phyloP scores from a whole-genome alignment of 495 filamentous ascomycete genomes.

The Penicillium diatomitis region DNA sequence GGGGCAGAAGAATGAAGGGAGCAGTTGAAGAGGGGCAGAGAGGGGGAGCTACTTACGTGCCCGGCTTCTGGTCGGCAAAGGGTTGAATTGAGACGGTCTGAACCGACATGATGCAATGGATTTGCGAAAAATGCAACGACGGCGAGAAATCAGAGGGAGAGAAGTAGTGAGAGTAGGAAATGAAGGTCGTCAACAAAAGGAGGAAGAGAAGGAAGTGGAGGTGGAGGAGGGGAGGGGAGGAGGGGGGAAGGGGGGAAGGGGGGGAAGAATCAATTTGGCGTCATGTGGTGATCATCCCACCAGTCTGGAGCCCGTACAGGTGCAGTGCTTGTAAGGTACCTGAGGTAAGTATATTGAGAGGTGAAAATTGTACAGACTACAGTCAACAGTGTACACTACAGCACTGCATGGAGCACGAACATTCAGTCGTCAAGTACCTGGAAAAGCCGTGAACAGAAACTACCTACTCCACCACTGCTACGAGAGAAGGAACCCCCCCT shows the following conservation, averaged over 20 bases:
- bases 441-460: too few relatives aligned
- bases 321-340: too few relatives aligned
- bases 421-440: too few relatives aligned
- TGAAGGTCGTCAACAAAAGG: constrained; percentile 21
- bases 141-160: constrained; percentile 12
- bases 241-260: constrained; percentile 6
- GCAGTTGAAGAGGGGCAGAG: constrained; percentile 2
- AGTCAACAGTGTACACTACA: too few relatives aligned
- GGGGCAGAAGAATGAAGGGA: constrained; percentile 29
- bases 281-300: constrained; percentile 26
- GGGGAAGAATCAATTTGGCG: constrained; percentile 13
- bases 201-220: constrained; percentile 9
- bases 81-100: constrained; percentile 67
- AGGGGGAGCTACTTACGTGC: constrained; percentile 66
- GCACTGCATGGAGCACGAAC: too few relatives aligned
- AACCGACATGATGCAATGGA: constrained; percentile 50
- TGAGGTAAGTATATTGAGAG: too few relatives aligned
- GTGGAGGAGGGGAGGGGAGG: constrained; percentile 13
- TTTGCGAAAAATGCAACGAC: constrained; percentile 5
- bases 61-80: constrained; percentile 94
- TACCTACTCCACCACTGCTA: too few relatives aligned
- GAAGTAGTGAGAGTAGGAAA: constrained; percentile 12
- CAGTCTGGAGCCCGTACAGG: too few relatives aligned
- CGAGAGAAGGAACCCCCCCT: too few relatives aligned
- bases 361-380: too few relatives aligned